Base-by-base conservation (phyloP, 164 flowering plant species). In the Dillenia suffruticosa region DNA sequence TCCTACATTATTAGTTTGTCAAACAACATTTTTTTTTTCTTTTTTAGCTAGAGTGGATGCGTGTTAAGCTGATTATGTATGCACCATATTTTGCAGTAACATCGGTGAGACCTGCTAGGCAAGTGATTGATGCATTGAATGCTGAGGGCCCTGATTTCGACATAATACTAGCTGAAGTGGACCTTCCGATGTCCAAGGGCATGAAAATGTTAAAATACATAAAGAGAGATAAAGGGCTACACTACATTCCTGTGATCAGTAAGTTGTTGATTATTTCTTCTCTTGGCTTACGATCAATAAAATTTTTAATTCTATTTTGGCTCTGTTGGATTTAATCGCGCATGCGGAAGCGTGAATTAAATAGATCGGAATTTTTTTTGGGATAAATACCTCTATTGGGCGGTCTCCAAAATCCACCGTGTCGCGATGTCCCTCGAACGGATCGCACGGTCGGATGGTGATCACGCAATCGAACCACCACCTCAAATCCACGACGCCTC, bases 81-180 rank as follows among this genome's bases (percentile, higher is more conserved):
- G 9, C 48, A 51, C 32, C 12, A 68, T 77, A 44, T 57, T 65
- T 65, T 24, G 15, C 92, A 95, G 99, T 95, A 52, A 92, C 96
- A 44, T 61, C 86, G 9, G 97, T 90, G 70, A 86, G 73, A 75
- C 88, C 97, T 44, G 83, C 99, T n/a, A 84, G 97, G 65, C 99
- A 92, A 68, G 96, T 95, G 50, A 84, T 95, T 69, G 96, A 92
- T 81, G 99, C 92, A n/a, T 82, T 95, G 53, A 91, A 89, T 79
- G 97, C 96, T 4, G 92, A 89, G 77, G 97, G 97, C 53, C 83
- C 84, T 44, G 92, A 89, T 59, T 92, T 95, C 54, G n/a, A n/a
- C n/a, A n/a, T n/a, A n/a, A n/a, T n/a, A n/a, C n/a, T n/a, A n/a
- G n/a, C n/a, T n/a, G n/a, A 97, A 78, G 89, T 95, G 60, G 96